Conservation (phyloP, 2,329 filamentous ascomycete genomes). For the Diaporthe citrichinensis region DNA sequence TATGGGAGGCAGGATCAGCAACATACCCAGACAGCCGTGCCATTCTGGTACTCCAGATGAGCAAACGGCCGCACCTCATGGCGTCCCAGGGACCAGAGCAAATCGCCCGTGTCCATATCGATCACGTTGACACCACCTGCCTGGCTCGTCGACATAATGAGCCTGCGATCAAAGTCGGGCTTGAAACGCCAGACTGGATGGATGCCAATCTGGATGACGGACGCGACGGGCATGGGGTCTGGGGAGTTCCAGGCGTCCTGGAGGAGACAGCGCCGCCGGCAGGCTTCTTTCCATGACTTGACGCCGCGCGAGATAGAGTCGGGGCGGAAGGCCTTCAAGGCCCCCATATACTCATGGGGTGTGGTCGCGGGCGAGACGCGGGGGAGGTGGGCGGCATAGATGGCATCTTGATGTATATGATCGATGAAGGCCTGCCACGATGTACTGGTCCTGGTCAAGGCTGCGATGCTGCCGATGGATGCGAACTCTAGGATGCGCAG, state of each 20-base stretch:
- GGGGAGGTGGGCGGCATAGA: conserved; percentile 41
- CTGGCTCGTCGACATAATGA: conserved; percentile 61
- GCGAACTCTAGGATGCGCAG: conserved; percentile 45
- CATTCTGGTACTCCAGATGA: conserved; percentile 62
- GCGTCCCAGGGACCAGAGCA: conserved; percentile 53
- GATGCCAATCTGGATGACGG: conserved; percentile 56
- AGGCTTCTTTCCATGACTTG: conserved; percentile 59
- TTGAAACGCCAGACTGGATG: conserved; percentile 61
- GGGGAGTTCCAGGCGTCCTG: conserved; percentile 54
- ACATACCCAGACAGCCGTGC: conserved; percentile 56
- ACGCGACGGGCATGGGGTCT: conserved; percentile 53
- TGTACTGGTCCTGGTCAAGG: conserved; percentile 39
- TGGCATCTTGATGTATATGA: conserved; percentile 42
- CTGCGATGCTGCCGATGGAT: conserved; percentile 38
- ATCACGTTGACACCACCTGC: conserved; percentile 60
- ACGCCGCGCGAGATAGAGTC: conserved; percentile 49
- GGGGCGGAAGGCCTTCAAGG: conserved; percentile 49
- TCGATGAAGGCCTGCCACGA: conserved; percentile 46
- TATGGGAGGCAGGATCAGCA: too few relatives aligned
- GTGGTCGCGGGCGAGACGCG: conserved; percentile 7
- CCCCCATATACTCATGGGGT: conserved; percentile 23
- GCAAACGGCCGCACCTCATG: conserved; percentile 57
- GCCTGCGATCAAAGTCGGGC: conserved; percentile 60
- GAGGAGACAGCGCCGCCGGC: conserved; percentile 56
- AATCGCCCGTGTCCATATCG: conserved; percentile 59